phyloP scores from a whole-genome alignment of 371 early-diverging fungal genomes.

The Encephalitozoon romaleae region DNA sequence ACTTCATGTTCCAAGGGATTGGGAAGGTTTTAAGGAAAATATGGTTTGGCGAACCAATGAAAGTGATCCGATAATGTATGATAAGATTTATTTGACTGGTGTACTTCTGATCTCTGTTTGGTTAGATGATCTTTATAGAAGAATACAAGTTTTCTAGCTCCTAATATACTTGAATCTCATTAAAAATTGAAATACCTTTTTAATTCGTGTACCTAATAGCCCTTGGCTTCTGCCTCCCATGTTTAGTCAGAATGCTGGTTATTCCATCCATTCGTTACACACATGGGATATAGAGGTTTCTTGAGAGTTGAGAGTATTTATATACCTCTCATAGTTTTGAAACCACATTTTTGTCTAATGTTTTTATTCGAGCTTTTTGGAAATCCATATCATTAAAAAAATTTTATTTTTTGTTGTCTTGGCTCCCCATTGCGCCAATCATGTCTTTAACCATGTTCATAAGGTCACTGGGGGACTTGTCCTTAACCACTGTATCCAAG shows the following conservation, averaged over 20 bases:
- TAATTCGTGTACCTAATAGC: not conserved
- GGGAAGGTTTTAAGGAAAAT: not conserved
- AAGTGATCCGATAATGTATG: not conserved
- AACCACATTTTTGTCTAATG: constrained; percentile 4
- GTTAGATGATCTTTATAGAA: not conserved
- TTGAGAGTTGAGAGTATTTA: not conserved
- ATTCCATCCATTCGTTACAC: not conserved
- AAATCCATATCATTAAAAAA: not conserved
- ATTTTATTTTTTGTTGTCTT: constrained; percentile 8
- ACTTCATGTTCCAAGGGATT: constrained; percentile 8
- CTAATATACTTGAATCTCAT: too few species aligned
- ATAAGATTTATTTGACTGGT: not conserved
- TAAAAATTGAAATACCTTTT: not conserved
- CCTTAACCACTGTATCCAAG: constrained; percentile 11
- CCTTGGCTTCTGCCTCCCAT: constrained; percentile 1
- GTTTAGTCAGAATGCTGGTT: constrained; percentile 4
- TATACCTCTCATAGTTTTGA: not conserved
- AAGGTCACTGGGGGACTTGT: constrained; percentile 33
- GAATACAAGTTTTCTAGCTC: not conserved
- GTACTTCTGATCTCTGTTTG: not conserved
- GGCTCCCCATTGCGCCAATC: not conserved
- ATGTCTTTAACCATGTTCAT: not conserved
- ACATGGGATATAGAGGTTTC: constrained; percentile 1
- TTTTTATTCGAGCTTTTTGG: not conserved
- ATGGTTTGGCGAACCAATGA: not conserved